Evolutionary conservation across 192 early-diverging fungal genomes (phyloP).

Genomic region (Coemansia sp.): DNA sequence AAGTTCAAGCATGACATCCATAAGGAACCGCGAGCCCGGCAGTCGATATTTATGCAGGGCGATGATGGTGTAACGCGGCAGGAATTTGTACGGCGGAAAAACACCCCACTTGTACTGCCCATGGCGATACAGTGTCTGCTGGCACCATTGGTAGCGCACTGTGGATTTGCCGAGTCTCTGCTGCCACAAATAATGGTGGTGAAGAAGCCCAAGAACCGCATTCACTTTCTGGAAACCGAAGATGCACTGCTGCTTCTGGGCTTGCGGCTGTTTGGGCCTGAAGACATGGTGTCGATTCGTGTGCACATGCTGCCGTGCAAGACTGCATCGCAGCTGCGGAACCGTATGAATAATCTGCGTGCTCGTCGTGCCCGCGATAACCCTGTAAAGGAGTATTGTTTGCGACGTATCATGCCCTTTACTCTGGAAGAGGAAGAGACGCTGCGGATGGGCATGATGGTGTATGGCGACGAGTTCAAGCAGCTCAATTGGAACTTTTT

Average conservation of each 20-base stretch:
- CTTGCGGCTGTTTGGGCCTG: conserved; percentile 50
- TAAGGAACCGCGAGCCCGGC: conserved; percentile 34
- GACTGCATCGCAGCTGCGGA: conserved; percentile 54
- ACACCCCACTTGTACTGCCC: conserved; percentile 32
- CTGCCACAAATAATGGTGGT: conserved; percentile 48
- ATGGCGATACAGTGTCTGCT: conserved; percentile 32
- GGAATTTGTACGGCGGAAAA: conserved; percentile 43
- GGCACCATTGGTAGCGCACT: conserved; percentile 26
- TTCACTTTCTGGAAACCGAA: conserved; percentile 50
- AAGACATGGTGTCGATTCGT: conserved; percentile 49
- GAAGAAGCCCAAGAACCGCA: conserved; percentile 54
- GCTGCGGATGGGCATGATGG: conserved; percentile 37
- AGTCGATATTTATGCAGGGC: conserved; percentile 47
- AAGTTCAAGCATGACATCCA: conserved; percentile 48
- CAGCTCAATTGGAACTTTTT: conserved; percentile 41
- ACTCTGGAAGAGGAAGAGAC: conserved; percentile 56
- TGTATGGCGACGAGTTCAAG: conserved; percentile 48
- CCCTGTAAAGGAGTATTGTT: conserved; percentile 50
- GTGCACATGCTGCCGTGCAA: conserved; percentile 55
- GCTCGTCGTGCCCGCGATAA: conserved; percentile 38
- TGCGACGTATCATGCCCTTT: conserved; percentile 49
- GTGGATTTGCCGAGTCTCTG: conserved; percentile 37
- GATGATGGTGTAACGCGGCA: conserved; percentile 44
- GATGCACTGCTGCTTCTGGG: conserved; percentile 48
- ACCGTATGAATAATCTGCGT: conserved; percentile 50